These are phyloP conservation scores for Tarenaya hassleriana DNA, from an alignment of 345 rosid species.

Conservation along the genomic window DNA sequence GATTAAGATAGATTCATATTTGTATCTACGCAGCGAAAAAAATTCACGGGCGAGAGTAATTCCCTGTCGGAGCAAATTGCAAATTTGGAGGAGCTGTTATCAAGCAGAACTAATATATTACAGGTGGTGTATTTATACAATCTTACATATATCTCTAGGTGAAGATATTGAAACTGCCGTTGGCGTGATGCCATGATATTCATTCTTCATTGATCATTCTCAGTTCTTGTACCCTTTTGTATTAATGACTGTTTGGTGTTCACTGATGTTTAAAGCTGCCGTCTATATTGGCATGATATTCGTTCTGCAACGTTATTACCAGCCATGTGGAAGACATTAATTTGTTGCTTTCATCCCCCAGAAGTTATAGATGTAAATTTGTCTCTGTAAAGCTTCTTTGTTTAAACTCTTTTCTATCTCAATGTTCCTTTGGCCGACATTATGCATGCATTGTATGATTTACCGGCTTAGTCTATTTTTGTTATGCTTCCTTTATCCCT, in stretches of 20 bases:
- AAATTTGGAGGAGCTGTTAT: constrained; percentile 60
- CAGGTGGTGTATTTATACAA: constrained; percentile 41
- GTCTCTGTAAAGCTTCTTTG: neutral
- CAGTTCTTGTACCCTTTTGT: neutral
- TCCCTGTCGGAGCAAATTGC: constrained; percentile 60
- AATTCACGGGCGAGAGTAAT: constrained; percentile 62
- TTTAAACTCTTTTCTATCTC: neutral
- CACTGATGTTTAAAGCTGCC: neutral
- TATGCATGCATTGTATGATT: constrained; percentile 12
- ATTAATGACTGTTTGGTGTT: neutral
- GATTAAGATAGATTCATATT: constrained; percentile 10
- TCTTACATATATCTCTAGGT: neutral
- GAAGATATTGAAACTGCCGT: neutral
- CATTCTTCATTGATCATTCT: neutral
- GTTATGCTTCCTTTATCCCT: constrained; percentile 1
- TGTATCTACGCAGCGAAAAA: constrained; percentile 54
- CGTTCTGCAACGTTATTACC: neutral
- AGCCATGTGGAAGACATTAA: neutral
- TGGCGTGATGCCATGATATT: too few relatives aligned
- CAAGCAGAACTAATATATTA: constrained; percentile 65
- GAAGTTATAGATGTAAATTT: neutral
- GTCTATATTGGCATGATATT: neutral
- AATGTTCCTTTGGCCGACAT: constrained; percentile 11
- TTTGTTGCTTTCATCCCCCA: neutral
- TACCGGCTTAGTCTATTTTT: constrained; percentile 7